Percentiles rank a stretch among this genome's conserved stretches.
Evolutionary conservation across 163 green algal genomes (phyloP).

Genomic region (Coccomyxa subellipsoidea): DNA sequence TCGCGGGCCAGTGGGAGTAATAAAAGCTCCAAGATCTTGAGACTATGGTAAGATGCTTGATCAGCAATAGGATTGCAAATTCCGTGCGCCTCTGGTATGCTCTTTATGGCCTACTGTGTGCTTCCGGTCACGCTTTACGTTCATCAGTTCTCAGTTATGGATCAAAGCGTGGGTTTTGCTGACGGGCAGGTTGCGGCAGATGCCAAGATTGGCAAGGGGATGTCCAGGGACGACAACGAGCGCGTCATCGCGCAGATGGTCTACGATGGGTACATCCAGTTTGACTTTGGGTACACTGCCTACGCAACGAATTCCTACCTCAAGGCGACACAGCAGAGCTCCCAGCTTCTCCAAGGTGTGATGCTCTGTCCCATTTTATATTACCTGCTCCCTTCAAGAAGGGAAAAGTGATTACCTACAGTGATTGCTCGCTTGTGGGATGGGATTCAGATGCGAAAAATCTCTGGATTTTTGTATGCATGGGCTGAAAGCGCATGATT

Average conservation of each 20-base stretch:
- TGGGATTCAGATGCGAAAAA: no score
- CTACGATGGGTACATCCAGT: slow-evolving; percentile 28
- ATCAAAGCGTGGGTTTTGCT: no score
- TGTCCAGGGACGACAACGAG: slow-evolving; percentile 44
- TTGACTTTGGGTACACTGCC: slow-evolving; percentile 62
- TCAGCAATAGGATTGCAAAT: no score
- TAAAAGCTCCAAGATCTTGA: no score
- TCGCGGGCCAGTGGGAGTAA: no score
- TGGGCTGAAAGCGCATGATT: no score
- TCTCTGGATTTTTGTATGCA: no score
- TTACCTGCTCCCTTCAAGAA: background rate
- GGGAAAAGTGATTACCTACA: background rate
- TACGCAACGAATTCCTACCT: slow-evolving; percentile 60
- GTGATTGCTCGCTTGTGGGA: no score
- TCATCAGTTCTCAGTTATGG: background rate
- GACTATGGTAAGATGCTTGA: no score
- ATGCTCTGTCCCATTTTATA: background rate
- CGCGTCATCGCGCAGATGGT: slow-evolving; percentile 40
- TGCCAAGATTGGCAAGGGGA: slow-evolving; percentile 24
- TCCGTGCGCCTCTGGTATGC: no score
- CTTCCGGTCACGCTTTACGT: no score
- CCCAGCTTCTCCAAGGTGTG: slow-evolving; percentile 24
- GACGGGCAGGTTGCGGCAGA: slow-evolving; percentile 3
- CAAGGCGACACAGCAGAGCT: slow-evolving; percentile 14
- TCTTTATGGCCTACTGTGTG: no score